Evolutionary conservation across 2,329 filamentous ascomycete species (phyloP).

Genomic region (Curvularia hawaiiensis): DNA sequence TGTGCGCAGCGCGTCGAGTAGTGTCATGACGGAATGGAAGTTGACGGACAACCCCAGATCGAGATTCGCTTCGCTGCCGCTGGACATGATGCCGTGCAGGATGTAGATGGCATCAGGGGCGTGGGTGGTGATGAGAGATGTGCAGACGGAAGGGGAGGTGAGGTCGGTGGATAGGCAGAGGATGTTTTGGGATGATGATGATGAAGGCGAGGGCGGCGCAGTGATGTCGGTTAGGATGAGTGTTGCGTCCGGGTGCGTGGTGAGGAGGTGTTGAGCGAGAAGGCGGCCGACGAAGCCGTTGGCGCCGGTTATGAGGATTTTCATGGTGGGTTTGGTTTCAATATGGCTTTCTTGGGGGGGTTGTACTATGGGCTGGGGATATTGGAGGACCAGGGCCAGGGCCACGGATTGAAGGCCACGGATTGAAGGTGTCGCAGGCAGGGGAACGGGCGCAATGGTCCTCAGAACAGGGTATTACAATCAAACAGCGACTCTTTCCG

Average conservation of each 20-base stretch:
- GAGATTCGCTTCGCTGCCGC: constrained; percentile 65
- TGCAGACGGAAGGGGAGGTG: constrained; percentile 41
- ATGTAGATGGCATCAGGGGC: constrained; percentile 55
- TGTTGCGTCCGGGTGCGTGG: constrained; percentile 44
- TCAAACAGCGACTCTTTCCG: background rate
- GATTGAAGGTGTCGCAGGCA: too few species aligned
- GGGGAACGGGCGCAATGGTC: too few species aligned
- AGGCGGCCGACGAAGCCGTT: constrained; percentile 69
- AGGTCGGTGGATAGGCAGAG: constrained; percentile 60
- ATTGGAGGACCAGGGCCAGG: too few species aligned
- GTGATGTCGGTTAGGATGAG: constrained; percentile 64
- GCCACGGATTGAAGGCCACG: too few species aligned
- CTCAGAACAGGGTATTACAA: background rate
- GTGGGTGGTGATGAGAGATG: constrained; percentile 30
- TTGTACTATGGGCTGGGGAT: too few species aligned
- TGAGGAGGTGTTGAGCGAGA: constrained; percentile 61
- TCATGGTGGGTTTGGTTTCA: constrained; percentile 21
- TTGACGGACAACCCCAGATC: constrained; percentile 65
- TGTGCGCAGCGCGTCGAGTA: constrained; percentile 59
- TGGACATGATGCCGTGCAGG: constrained; percentile 72
- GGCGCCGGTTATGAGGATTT: constrained; percentile 67
- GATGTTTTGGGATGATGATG: constrained; percentile 50
- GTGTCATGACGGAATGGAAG: constrained; percentile 61
- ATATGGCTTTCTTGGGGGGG: too few species aligned
- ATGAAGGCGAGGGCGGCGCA: constrained; percentile 50